Percentiles rank a stretch among this genome's conserved stretches.
phyloP scores from a whole-genome alignment of 306 rosid species.

The Castanea crenata region DNA sequence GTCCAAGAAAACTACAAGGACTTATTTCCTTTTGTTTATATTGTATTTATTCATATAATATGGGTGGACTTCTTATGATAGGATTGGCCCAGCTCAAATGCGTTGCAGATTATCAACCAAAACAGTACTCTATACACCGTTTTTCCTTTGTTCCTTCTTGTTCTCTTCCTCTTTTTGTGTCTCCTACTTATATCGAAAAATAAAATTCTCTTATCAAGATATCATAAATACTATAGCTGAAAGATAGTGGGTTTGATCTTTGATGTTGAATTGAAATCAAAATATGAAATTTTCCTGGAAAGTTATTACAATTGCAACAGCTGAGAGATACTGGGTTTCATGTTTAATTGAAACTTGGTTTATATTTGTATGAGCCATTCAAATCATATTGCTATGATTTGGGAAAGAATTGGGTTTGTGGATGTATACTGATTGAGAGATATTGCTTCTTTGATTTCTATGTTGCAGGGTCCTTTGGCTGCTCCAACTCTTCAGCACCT shows the following conservation, averaged over 20 bases:
- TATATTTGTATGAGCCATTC: background rate
- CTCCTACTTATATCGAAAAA: background rate
- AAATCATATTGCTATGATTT: background rate
- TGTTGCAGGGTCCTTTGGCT: constrained; percentile 88
- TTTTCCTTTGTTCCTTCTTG: background rate
- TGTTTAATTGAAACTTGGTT: background rate
- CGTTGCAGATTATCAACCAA: background rate
- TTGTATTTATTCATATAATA: background rate
- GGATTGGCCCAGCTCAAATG: too few relatives aligned
- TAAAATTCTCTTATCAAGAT: background rate
- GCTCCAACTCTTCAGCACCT: constrained; percentile 85
- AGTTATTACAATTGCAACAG: background rate
- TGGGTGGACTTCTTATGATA: background rate
- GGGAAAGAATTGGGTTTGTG: background rate
- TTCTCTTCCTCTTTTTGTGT: background rate
- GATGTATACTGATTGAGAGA: background rate
- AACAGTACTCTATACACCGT: background rate
- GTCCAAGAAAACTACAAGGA: background rate
- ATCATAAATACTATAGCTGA: background rate
- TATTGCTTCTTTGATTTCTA: constrained; percentile 8
- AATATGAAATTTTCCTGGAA: background rate
- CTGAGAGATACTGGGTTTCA: background rate
- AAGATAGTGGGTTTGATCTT: background rate
- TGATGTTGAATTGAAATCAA: background rate
- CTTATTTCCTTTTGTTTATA: background rate